Percentiles rank a stretch among this genome's conserved stretches.
phyloP scores from a whole-genome alignment of 2,329 filamentous ascomycete species.

The Boeremia lycopersici region DNA sequence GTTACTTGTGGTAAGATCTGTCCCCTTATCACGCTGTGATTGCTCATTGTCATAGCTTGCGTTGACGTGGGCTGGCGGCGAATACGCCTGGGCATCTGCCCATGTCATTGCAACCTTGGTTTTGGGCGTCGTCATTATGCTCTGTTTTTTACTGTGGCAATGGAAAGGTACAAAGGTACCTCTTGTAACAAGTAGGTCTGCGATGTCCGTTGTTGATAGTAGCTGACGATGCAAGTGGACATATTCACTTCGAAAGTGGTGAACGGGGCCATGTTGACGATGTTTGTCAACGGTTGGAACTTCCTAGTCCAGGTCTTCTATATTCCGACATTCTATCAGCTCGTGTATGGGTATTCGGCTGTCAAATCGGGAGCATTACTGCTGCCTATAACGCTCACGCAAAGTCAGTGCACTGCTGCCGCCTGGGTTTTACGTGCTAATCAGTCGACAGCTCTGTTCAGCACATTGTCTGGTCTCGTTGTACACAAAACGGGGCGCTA shows the following conservation, averaged over 20 bases:
- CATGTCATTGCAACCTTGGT: slow-evolving; percentile 59
- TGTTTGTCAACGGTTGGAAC: slow-evolving; percentile 65
- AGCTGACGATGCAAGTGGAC: slow-evolving; percentile 16
- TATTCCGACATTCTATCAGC: slow-evolving; percentile 67
- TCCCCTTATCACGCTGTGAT: neutral
- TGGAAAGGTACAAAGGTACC: slow-evolving; percentile 63
- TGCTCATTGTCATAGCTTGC: slow-evolving; percentile 21
- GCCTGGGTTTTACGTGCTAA: neutral
- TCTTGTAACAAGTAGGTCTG: slow-evolving; percentile 59
- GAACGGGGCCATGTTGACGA: slow-evolving; percentile 38
- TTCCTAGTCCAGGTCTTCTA: slow-evolving; percentile 68
- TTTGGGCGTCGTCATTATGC: slow-evolving; percentile 56
- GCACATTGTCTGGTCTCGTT: slow-evolving; percentile 27
- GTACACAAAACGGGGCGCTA: slow-evolving; percentile 29
- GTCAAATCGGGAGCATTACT: slow-evolving; percentile 58
- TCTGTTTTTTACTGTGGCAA: slow-evolving; percentile 61
- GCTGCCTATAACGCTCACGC: slow-evolving; percentile 55
- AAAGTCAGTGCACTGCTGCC: slow-evolving; percentile 17
- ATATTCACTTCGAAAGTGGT: slow-evolving; percentile 26
- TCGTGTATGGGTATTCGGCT: slow-evolving; percentile 57
- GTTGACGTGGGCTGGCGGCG: slow-evolving; percentile 65
- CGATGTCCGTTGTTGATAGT: neutral
- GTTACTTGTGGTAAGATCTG: slow-evolving; percentile 59
- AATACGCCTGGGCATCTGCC: slow-evolving; percentile 60
- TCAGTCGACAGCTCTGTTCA: slow-evolving; percentile 20